Evolutionary conservation across 2,329 filamentous ascomycete genomes (phyloP).

Genomic region (Penicillium hordei): DNA sequence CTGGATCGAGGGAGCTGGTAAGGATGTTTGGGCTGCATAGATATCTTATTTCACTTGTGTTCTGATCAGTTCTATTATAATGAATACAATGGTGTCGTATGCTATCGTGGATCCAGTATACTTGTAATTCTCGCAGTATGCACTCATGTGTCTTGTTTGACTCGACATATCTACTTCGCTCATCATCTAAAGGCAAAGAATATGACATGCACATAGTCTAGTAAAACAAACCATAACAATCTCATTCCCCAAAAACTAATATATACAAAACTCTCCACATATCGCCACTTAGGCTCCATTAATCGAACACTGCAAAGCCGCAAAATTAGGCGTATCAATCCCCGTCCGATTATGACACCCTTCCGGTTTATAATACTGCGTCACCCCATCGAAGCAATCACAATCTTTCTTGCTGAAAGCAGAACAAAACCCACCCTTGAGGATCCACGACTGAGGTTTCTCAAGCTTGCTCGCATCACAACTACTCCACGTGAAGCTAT

Average conservation of each 20-base stretch:
- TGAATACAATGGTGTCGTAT: slow-evolving; percentile 20
- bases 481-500: slow-evolving; percentile 2
- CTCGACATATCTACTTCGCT: neutral
- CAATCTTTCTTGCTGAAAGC: neutral
- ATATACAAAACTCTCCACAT: neutral
- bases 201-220: neutral
- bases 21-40: slow-evolving; percentile 92
- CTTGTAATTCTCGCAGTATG: neutral
- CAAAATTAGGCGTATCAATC: neutral
- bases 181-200: neutral
- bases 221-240: neutral
- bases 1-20: slow-evolving; percentile 91
- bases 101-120: neutral
- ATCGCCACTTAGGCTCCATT: neutral
- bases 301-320: neutral
- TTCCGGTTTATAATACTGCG: neutral
- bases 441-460: slow-evolving; percentile 8
- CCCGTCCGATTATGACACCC: neutral
- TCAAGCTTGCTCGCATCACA: slow-evolving; percentile 7
- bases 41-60: slow-evolving; percentile 12
- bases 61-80: slow-evolving; percentile 22
- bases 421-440: slow-evolving; percentile 9
- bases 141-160: no score
- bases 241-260: neutral
- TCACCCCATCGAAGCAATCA: neutral